Percentiles rank a stretch among this genome's conserved stretches.
Conservation (phyloP, 768 basidiomycete species). For the Boletus fagicola region DNA sequence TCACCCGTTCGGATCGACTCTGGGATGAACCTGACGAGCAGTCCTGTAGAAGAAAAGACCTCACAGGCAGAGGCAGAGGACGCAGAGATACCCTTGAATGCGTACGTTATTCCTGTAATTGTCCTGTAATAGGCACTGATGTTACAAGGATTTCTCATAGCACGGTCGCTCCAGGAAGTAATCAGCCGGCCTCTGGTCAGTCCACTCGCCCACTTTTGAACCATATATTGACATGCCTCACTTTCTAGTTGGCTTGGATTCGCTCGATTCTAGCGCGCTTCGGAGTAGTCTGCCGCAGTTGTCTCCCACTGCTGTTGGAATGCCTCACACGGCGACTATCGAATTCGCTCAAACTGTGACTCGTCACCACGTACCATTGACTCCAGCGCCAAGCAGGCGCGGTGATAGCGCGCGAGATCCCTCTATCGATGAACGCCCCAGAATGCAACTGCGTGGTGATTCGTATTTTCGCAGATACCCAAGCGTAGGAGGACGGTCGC, state of each 20-base stretch:
- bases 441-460: constrained; percentile 5
- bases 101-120: constrained; percentile 7
- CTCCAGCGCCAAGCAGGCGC: constrained; percentile 29
- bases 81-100: background rate
- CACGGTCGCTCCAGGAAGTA: constrained; percentile 23
- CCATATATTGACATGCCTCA: background rate
- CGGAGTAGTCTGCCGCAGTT: constrained; percentile 5
- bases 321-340: constrained; percentile 46
- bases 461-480: constrained; percentile 17
- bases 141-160: constrained; percentile 34
- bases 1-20: constrained; percentile 4
- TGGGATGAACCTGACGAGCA: background rate
- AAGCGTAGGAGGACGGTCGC: constrained; percentile 11
- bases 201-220: background rate
- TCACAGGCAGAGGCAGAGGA: background rate
- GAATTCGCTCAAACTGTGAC: constrained; percentile 48
- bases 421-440: constrained; percentile 5
- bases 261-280: background rate
- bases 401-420: constrained; percentile 12
- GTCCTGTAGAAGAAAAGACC: background rate
- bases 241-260: constrained; percentile 12
- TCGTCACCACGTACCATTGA: constrained; percentile 25
- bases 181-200: constrained; percentile 10
- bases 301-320: constrained; percentile 13
- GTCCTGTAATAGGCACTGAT: background rate